A percentile compares a stretch with the other conserved stretches of the same genome.
Evolutionary conservation across 2,329 filamentous ascomycete genomes (phyloP).

Genomic region (Thelonectria rubi): DNA sequence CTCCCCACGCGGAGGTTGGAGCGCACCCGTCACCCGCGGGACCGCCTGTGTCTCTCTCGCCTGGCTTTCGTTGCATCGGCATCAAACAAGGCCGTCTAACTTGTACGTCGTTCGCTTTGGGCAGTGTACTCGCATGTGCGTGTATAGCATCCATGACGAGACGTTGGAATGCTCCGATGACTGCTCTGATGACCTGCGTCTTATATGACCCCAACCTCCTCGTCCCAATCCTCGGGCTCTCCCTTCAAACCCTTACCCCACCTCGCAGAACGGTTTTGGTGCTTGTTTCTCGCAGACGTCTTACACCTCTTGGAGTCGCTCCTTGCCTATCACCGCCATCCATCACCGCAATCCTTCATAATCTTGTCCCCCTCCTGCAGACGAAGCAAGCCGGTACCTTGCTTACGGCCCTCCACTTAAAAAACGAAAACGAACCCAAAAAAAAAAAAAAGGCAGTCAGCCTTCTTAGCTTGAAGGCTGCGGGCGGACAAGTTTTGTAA

Average conservation of each 20-base stretch:
- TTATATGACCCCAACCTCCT: slow-evolving; percentile 6
- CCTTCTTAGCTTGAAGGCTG: too few species aligned
- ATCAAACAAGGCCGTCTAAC: not conserved
- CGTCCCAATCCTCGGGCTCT: not conserved
- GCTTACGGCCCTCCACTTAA: slow-evolving; percentile 17
- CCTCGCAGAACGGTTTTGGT: not conserved
- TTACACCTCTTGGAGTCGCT: not conserved
- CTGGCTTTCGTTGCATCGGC: not conserved
- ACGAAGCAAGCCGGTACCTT: slow-evolving; percentile 3
- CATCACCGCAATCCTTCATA: not conserved
- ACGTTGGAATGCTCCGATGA: not conserved
- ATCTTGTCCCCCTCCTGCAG: not conserved
- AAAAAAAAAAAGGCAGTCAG: not conserved
- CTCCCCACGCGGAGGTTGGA: slow-evolving; percentile 17
- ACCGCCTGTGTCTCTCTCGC: slow-evolving; percentile 10
- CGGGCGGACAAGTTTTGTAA: slow-evolving; percentile 11
- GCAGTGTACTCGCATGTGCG: too few species aligned
- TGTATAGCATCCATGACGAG: slow-evolving; percentile 12
- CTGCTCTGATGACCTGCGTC: not conserved
- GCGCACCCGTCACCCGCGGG: slow-evolving; percentile 1
- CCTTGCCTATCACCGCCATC: not conserved
- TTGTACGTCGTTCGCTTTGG: too few species aligned
- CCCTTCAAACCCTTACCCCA: not conserved
- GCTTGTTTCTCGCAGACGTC: not conserved
- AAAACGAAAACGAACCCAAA: slow-evolving; percentile 14